Conservation (phyloP, 768 basidiomycete species). For the Cystobasidium onofrii region DNA sequence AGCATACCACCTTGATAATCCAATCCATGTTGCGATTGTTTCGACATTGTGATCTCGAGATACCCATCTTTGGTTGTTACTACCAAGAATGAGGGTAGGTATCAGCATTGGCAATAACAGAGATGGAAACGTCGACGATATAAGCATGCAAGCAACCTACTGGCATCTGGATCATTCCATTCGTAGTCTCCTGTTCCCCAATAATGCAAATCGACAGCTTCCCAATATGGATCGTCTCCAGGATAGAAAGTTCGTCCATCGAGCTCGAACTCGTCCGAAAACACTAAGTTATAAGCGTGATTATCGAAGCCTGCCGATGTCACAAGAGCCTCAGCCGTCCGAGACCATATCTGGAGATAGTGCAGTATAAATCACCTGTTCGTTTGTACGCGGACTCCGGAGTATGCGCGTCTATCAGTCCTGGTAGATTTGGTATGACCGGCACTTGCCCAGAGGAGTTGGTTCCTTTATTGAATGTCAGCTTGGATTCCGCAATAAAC, state of each 20-base stretch:
- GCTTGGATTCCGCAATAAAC: too few relatives aligned
- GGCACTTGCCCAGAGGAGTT: constrained; percentile 65
- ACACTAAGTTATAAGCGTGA: constrained; percentile 57
- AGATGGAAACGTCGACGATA: too few relatives aligned
- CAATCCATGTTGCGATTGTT: constrained; percentile 62
- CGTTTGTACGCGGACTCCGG: constrained; percentile 47
- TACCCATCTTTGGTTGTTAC: constrained; percentile 8
- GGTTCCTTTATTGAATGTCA: constrained; percentile 53
- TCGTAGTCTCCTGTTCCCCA: constrained; percentile 43
- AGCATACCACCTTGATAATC: constrained; percentile 70
- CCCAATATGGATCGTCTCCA: constrained; percentile 50
- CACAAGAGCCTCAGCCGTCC: neutral
- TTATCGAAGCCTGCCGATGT: constrained; percentile 13
- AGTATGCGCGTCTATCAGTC: constrained; percentile 15
- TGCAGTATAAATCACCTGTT: constrained; percentile 61
- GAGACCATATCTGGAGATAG: constrained; percentile 79
- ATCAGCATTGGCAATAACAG: too few relatives aligned
- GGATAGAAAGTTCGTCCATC: constrained; percentile 66
- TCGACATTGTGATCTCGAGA: constrained; percentile 58
- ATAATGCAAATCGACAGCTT: constrained; percentile 50
- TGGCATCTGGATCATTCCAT: constrained; percentile 76
- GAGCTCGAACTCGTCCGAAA: constrained; percentile 76
- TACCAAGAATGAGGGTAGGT: neutral
- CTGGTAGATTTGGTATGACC: constrained; percentile 10
- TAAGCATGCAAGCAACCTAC: constrained; percentile 40